A percentile compares a stretch with the other conserved stretches of the same genome.
phyloP scores from a whole-genome alignment of 331 rosid genomes.

The Stylosanthes scabra region DNA sequence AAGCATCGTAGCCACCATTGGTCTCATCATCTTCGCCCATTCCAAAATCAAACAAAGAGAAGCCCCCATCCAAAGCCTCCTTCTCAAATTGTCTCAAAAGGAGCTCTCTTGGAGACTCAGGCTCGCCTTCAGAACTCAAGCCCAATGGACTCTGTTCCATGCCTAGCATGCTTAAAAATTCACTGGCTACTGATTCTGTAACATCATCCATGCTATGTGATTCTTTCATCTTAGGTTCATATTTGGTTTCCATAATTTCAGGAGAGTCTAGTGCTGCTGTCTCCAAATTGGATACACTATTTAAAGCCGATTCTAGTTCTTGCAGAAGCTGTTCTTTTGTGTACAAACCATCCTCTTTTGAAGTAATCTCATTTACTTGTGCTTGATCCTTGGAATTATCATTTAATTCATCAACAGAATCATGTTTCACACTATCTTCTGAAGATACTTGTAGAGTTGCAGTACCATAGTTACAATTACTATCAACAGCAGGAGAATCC shows the following conservation, averaged over 20 bases:
- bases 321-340: conserved; percentile 69
- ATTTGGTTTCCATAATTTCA: conserved; percentile 47
- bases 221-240: conserved; percentile 46
- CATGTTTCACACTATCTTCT: conserved; percentile 45
- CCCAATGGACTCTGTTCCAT: conserved; percentile 62
- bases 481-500: conserved; percentile 46
- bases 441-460: conserved; percentile 43
- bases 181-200: conserved; percentile 75
- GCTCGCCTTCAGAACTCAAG: conserved; percentile 76
- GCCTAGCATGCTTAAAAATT: conserved; percentile 81
- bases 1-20: conserved; percentile 45
- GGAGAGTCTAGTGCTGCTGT: conserved; percentile 71
- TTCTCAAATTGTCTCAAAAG: conserved; percentile 87
- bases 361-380: conserved; percentile 39
- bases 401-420: conserved; percentile 45
- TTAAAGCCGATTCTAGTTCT: conserved; percentile 84
- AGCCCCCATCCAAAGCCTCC: conserved; percentile 78
- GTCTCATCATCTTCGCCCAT: conserved; percentile 47
- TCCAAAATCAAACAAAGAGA: conserved; percentile 75
- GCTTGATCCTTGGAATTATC: conserved; percentile 46
- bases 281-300: conserved; percentile 68
- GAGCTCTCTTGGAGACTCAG: conserved; percentile 91
- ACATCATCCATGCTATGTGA: conserved; percentile 72
- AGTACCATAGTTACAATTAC: conserved; percentile 40
- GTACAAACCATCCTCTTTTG: conserved; percentile 46